Percentiles rank a stretch among this genome's conserved stretches.
These are phyloP conservation scores for Leucoagaricus sp. DNA, from an alignment of 1,284 basidiomycete genomes.

Conservation along the genomic window DNA sequence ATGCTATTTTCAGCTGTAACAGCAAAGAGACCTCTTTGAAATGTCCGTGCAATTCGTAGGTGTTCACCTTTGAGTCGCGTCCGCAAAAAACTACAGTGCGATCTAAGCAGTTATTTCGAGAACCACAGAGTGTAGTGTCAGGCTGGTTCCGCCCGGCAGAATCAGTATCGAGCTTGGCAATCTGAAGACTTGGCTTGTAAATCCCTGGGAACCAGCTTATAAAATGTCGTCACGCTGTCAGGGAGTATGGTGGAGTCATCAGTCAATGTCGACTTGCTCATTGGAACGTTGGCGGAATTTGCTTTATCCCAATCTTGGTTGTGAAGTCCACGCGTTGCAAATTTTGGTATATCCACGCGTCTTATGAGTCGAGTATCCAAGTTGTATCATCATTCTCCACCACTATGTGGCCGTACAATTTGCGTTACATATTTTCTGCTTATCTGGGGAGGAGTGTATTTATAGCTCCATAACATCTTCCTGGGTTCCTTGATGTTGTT, in stretches of 20 bases:
- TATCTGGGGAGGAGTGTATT: slow-evolving; percentile 6
- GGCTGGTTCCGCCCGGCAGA: slow-evolving; percentile 1
- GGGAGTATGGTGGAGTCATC: slow-evolving; percentile 12
- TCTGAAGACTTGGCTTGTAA: not conserved
- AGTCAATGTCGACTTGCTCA: slow-evolving; percentile 4
- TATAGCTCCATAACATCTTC: slow-evolving; percentile 11
- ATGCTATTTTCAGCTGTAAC: slow-evolving; percentile 6
- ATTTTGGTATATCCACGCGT: slow-evolving; percentile 1
- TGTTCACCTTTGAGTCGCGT: not conserved
- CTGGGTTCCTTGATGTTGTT: slow-evolving; percentile 13
- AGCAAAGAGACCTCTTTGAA: not conserved
- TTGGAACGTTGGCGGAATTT: slow-evolving; percentile 9
- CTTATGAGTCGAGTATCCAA: not conserved
- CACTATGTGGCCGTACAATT: not conserved
- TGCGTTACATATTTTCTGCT: slow-evolving; percentile 1
- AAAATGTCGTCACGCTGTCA: slow-evolving; percentile 13
- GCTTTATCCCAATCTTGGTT: slow-evolving; percentile 10
- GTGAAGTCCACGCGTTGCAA: not conserved
- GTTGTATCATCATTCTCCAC: not conserved
- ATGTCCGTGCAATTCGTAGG: slow-evolving; percentile 6
- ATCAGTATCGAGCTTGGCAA: slow-evolving; percentile 5
- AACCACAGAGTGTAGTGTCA: not conserved
- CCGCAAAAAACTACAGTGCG: not conserved
- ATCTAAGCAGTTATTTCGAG: not conserved
- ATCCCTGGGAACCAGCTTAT: slow-evolving; percentile 1